Evolutionary conservation across 345 rosid species (phyloP).

Genomic region (Pseudoturritis turrita): DNA sequence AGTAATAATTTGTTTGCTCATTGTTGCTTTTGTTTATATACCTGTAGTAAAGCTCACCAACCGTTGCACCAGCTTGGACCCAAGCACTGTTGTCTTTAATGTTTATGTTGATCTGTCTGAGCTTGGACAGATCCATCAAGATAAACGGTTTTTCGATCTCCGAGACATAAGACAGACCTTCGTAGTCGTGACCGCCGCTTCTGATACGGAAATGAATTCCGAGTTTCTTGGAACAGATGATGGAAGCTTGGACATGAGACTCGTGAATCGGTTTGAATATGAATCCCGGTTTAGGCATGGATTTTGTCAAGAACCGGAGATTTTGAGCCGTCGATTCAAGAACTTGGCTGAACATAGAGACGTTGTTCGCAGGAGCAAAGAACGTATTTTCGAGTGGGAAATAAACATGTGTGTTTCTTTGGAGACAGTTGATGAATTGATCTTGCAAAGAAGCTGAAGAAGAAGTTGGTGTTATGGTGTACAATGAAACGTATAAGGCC

Average conservation of each 20-base stretch:
- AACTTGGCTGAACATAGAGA: slow-evolving; percentile 37
- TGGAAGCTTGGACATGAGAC: slow-evolving; percentile 59
- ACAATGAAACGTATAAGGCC: slow-evolving; percentile 18
- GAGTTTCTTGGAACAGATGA: slow-evolving; percentile 49
- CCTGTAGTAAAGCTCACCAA: slow-evolving; percentile 51
- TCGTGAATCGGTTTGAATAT: slow-evolving; percentile 48
- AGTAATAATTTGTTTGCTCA: background rate
- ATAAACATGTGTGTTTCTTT: slow-evolving; percentile 29
- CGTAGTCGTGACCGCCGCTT: slow-evolving; percentile 75
- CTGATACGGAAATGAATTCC: slow-evolving; percentile 48
- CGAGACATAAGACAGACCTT: slow-evolving; percentile 59
- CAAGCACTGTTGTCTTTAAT: slow-evolving; percentile 45
- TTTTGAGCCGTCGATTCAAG: slow-evolving; percentile 52
- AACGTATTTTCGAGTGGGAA: slow-evolving; percentile 27
- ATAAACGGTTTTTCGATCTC: slow-evolving; percentile 47
- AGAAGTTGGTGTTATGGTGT: slow-evolving; percentile 14
- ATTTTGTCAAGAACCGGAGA: slow-evolving; percentile 37
- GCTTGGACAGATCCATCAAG: slow-evolving; percentile 44
- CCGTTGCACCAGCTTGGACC: slow-evolving; percentile 71
- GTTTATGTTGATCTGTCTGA: slow-evolving; percentile 43
- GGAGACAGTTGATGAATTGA: slow-evolving; percentile 40
- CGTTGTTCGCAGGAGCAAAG: slow-evolving; percentile 31
- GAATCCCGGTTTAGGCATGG: slow-evolving; percentile 56
- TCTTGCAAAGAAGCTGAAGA: slow-evolving; percentile 31
- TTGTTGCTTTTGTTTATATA: background rate